Evolutionary conservation across 169 alveolate species (phyloP).

Genomic region (Plasmodium chabaudi): DNA sequence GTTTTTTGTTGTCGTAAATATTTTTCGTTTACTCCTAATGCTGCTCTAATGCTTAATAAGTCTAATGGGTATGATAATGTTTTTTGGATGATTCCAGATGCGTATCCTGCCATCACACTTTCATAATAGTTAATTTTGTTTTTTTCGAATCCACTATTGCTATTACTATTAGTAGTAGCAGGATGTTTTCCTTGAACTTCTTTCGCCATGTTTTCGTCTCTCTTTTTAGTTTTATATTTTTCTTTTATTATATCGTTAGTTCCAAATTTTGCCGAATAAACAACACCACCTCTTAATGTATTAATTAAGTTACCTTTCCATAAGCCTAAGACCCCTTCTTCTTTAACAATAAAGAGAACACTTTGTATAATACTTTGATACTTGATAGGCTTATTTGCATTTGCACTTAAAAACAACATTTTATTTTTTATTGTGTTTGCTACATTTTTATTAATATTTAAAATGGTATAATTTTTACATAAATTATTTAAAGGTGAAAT

Average conservation of each 20-base stretch:
- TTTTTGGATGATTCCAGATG: slow-evolving; percentile 90
- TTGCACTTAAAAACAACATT: slow-evolving; percentile 2
- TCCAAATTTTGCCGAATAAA: slow-evolving; percentile 90
- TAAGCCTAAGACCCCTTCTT: slow-evolving; percentile 88
- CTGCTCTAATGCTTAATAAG: slow-evolving; percentile 88
- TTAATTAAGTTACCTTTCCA: slow-evolving; percentile 91
- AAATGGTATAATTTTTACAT: slow-evolving; percentile 39
- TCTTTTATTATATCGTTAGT: slow-evolving; percentile 86
- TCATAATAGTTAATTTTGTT: slow-evolving; percentile 61
- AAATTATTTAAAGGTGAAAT: slow-evolving; percentile 25
- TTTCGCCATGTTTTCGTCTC: slow-evolving; percentile 33
- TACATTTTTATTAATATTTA: slow-evolving; percentile 24
- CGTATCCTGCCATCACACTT: slow-evolving; percentile 87
- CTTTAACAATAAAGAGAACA: slow-evolving; percentile 82
- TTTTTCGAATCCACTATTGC: slow-evolving; percentile 7
- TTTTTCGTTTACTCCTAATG: slow-evolving; percentile 88
- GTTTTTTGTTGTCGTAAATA: slow-evolving; percentile 72
- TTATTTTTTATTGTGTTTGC: slow-evolving; percentile 22
- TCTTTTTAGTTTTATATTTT: slow-evolving; percentile 65
- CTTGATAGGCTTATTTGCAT: slow-evolving; percentile 63
- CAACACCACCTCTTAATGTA: slow-evolving; percentile 87
- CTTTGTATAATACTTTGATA: slow-evolving; percentile 83
- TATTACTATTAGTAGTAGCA: slow-evolving; percentile 1
- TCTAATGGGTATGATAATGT: slow-evolving; percentile 89
- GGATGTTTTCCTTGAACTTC: slow-evolving; percentile 1